Base-by-base conservation (phyloP, 2,329 filamentous ascomycete species). In the Penicillium crustosum region DNA sequence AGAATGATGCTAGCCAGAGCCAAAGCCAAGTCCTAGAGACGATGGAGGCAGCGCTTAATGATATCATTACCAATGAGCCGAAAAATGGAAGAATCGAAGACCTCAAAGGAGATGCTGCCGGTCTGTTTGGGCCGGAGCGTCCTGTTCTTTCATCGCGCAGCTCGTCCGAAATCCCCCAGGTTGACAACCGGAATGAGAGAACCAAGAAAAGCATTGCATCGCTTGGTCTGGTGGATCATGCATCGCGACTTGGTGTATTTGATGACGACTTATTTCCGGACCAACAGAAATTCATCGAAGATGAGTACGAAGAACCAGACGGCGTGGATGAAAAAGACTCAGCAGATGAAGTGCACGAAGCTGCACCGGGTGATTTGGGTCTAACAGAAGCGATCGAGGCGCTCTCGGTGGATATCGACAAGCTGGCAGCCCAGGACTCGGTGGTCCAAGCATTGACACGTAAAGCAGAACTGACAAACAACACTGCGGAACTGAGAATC, bases 381-480 rank as follows among this genome's bases (percentile, higher is more conserved):
- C 77, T 99, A 35, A 91, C 92, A 0, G 95, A 99, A 77, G 93
- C 95, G 10, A 96, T 99, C 63, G 88, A 90, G 43, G 87, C 85
- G 2, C 82, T 99, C n/a, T 91, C 89, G 0, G 87, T 88, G 49
- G 93, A 97, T 63, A 96, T 99, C 61, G 92, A 97, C 68, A 90
- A 92, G 63, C 82, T 99, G 19, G 83, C 85, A 10, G 87, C 92
- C 3, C 94, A 99, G 75, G 91, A 97, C 66, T 89, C 89, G 2
- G 90, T 99, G 19, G 86, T 99, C 19, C 91, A 97, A 67, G 95
- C 93, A 1, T 78, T 99, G 57, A 94, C 91, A 3, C 86, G 90
- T 57, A 99, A 99, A 76, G 94, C 95, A 0, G 94, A 99, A 73
- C 79, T 99, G 52, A 99, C 94, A 2, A 99, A 99, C 73, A 99